Evolutionary conservation across 441 rosid genomes (phyloP).

Genomic region (Gossypium gossypioides): DNA sequence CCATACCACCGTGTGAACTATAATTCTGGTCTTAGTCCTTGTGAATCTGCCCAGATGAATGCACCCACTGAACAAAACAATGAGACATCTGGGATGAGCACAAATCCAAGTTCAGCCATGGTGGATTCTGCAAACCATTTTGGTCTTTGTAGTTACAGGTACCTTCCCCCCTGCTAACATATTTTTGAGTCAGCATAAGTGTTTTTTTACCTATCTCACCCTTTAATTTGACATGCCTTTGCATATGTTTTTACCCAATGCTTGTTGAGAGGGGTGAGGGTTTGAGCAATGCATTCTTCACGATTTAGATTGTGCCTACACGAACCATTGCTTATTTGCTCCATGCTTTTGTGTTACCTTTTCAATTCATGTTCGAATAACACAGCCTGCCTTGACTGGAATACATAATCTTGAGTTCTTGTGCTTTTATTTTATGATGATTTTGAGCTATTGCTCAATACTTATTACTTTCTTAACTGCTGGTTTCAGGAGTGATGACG

Average conservation of each 20-base stretch:
- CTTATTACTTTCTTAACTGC: constrained; percentile 13
- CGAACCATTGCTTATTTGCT: neutral
- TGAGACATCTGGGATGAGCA: constrained; percentile 26
- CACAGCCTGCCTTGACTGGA: neutral
- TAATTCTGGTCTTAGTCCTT: constrained; percentile 28
- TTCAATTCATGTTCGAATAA: neutral
- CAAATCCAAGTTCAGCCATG: constrained; percentile 19
- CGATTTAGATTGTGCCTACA: neutral
- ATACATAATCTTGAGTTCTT: neutral
- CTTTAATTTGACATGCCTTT: neutral
- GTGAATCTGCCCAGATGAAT: constrained; percentile 31
- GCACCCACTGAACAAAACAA: constrained; percentile 26
- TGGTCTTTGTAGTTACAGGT: constrained; percentile 46
- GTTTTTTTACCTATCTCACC: neutral
- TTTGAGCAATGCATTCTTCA: neutral
- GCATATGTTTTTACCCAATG: neutral
- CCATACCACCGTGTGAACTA: constrained; percentile 34
- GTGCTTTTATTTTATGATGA: neutral
- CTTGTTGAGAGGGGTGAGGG: neutral
- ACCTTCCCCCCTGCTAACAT: neutral
- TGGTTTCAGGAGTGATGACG: constrained; percentile 54
- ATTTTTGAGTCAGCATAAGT: neutral
- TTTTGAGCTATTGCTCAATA: neutral
- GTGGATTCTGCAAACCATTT: constrained; percentile 33
- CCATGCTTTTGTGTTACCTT: neutral